These are phyloP conservation scores for Mallotus nudiflorus DNA, from an alignment of 345 rosid genomes.

Conservation along the genomic window DNA sequence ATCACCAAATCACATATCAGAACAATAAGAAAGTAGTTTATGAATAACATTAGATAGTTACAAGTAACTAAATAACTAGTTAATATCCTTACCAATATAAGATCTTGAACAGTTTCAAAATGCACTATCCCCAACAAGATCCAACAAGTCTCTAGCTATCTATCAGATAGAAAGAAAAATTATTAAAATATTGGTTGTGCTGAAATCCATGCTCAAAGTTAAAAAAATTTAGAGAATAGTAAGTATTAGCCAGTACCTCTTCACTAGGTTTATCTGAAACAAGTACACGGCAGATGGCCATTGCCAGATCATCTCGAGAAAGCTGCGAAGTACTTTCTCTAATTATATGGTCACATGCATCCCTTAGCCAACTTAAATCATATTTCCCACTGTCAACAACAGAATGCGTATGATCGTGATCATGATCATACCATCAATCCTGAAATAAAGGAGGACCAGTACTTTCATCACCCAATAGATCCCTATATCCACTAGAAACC, in stretches of 20 bases:
- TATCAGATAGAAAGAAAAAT: slow-evolving; percentile 25
- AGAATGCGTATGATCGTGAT: slow-evolving; percentile 29
- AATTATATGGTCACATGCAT: slow-evolving; percentile 68
- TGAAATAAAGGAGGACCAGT: slow-evolving; percentile 34
- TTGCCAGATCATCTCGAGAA: slow-evolving; percentile 86
- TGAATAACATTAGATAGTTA: background rate
- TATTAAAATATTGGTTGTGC: slow-evolving; percentile 13
- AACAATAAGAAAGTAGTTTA: background rate
- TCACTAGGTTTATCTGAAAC: slow-evolving; percentile 90
- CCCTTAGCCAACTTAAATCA: slow-evolving; percentile 83
- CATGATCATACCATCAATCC: slow-evolving; percentile 53
- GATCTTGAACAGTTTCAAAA: slow-evolving; percentile 94
- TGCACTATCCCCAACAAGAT: slow-evolving; percentile 89
- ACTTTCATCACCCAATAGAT: slow-evolving; percentile 45
- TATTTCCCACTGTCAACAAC: slow-evolving; percentile 42
- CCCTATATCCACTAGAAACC: slow-evolving; percentile 71
- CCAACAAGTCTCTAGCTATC: slow-evolving; percentile 92
- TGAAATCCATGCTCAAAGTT: slow-evolving; percentile 12
- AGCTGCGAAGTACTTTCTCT: slow-evolving; percentile 69
- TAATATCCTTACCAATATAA: slow-evolving; percentile 54
- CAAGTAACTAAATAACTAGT: background rate
- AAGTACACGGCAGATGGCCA: slow-evolving; percentile 88
- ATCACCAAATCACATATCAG: background rate
- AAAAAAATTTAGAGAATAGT: slow-evolving; percentile 10
- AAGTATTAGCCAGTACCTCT: slow-evolving; percentile 59